These are phyloP conservation scores for Rubroboletus pulcherrimus DNA, from an alignment of 768 basidiomycete species.

Conservation along the genomic window DNA sequence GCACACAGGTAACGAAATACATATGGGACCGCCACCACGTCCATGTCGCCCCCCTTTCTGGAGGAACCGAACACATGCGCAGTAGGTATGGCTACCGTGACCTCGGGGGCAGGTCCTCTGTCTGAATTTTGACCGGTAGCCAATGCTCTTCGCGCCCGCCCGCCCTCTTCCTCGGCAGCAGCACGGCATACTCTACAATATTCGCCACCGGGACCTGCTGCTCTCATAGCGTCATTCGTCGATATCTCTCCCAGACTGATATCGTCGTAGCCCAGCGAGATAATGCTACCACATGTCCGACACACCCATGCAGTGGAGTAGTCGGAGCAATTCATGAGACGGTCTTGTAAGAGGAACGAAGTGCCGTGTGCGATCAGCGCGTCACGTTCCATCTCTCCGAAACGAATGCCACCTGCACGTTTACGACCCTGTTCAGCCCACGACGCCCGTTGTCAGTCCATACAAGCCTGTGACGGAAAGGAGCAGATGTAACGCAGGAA, in stretches of 20 bases:
- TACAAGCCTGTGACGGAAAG: not conserved
- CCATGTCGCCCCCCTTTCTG: slow-evolving; percentile 76
- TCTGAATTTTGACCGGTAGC: slow-evolving; percentile 51
- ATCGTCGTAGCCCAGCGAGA: slow-evolving; percentile 95
- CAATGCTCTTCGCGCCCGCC: slow-evolving; percentile 54
- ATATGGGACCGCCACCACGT: slow-evolving; percentile 93
- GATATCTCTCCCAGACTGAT: slow-evolving; percentile 64
- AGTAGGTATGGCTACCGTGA: slow-evolving; percentile 63
- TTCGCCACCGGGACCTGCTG: slow-evolving; percentile 79
- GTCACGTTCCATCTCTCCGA: slow-evolving; percentile 99
- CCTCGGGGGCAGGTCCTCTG: slow-evolving; percentile 41
- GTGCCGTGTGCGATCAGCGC: slow-evolving; percentile 98
- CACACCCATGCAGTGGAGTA: slow-evolving; percentile 99
- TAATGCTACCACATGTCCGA: slow-evolving; percentile 90
- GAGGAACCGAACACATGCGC: slow-evolving; percentile 59
- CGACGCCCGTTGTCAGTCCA: slow-evolving; percentile 3
- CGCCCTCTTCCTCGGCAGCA: slow-evolving; percentile 59
- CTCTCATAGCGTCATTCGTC: slow-evolving; percentile 46
- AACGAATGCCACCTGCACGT: slow-evolving; percentile 97
- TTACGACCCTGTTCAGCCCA: slow-evolving; percentile 75
- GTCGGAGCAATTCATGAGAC: slow-evolving; percentile 99
- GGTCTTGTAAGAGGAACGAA: slow-evolving; percentile 95
- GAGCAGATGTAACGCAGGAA: not conserved
- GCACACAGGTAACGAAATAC: slow-evolving; percentile 94
- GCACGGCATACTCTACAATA: slow-evolving; percentile 93